phyloP scores from a whole-genome alignment of 768 basidiomycete species.

The Auriscalpium orientale region DNA sequence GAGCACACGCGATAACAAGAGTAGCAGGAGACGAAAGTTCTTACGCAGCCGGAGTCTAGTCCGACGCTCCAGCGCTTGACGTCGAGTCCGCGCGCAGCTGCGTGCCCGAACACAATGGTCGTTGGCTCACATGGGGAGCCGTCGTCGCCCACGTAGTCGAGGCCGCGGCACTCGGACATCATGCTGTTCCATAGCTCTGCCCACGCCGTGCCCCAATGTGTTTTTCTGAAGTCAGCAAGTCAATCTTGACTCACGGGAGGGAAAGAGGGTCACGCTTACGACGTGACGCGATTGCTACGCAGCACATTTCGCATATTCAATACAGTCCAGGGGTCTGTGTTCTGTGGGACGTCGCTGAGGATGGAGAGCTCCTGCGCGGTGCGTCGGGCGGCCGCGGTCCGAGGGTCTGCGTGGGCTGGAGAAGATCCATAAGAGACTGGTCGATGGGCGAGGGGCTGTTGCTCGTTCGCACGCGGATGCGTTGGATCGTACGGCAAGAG shows the following conservation, averaged over 20 bases:
- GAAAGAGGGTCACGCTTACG: conserved; percentile 22
- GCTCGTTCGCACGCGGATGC: conserved; percentile 36
- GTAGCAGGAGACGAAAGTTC: neutral
- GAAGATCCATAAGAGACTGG: neutral
- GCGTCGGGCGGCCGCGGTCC: conserved; percentile 30
- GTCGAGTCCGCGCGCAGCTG: conserved; percentile 73
- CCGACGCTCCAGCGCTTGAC: conserved; percentile 80
- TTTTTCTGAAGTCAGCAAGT: conserved; percentile 21
- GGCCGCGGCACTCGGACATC: conserved; percentile 53
- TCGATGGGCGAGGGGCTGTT: conserved; percentile 52
- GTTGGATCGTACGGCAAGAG: conserved; percentile 68
- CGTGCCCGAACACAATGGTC: conserved; percentile 83
- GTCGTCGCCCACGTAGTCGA: conserved; percentile 24
- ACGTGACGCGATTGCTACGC: conserved; percentile 28
- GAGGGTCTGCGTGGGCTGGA: neutral
- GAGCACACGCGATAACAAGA: neutral
- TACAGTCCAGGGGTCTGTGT: conserved; percentile 66
- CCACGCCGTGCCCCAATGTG: conserved; percentile 65
- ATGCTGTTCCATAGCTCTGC: conserved; percentile 64
- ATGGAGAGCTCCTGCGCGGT: conserved; percentile 59
- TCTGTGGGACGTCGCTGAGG: conserved; percentile 63
- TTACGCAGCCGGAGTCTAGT: conserved; percentile 80
- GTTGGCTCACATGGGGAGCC: conserved; percentile 58
- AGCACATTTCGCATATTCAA: conserved; percentile 60
- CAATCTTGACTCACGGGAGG: neutral